Evolutionary conservation across 176 grass and related monocot species (phyloP).

Genomic region (Avena sativa): DNA sequence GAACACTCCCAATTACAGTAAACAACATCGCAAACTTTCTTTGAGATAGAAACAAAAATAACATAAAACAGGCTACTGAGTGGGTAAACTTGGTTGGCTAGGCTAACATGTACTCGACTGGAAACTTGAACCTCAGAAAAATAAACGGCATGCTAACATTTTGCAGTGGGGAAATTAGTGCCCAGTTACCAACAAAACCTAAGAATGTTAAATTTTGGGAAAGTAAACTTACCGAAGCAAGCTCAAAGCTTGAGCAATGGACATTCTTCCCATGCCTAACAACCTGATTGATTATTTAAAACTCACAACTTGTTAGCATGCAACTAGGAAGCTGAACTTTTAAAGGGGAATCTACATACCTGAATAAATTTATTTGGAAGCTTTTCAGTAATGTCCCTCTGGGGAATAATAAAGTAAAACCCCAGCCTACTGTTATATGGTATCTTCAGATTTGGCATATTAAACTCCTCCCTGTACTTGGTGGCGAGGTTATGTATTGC

Average conservation of each 20-base stretch:
- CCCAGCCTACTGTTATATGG: slow-evolving; percentile 79
- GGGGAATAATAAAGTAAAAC: slow-evolving; percentile 93
- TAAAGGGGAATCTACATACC: slow-evolving; percentile 53
- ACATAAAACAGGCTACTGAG: slow-evolving; percentile 2
- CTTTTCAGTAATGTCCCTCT: slow-evolving; percentile 78
- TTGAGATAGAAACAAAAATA: not conserved
- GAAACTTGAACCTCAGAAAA: slow-evolving; percentile 33
- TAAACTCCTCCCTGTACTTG: slow-evolving; percentile 84
- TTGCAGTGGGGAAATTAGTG: slow-evolving; percentile 16
- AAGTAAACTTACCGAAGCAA: slow-evolving; percentile 82
- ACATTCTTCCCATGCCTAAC: slow-evolving; percentile 95
- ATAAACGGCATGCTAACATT: not conserved
- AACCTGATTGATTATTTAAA: slow-evolving; percentile 61
- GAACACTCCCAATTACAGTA: not conserved
- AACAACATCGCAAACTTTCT: slow-evolving; percentile 8
- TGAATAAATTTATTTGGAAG: slow-evolving; percentile 91
- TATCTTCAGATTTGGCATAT: slow-evolving; percentile 91
- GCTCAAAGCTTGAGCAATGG: slow-evolving; percentile 97
- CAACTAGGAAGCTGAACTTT: slow-evolving; percentile 38
- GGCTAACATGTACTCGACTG: slow-evolving; percentile 23
- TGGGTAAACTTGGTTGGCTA: slow-evolving; percentile 10
- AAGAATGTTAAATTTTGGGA: slow-evolving; percentile 23
- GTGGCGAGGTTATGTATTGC: slow-evolving; percentile 81
- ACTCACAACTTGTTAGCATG: slow-evolving; percentile 41
- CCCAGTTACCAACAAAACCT: slow-evolving; percentile 10